phyloP scores from a whole-genome alignment of 139 green algal species.

The Desmodesmus armatus region DNA sequence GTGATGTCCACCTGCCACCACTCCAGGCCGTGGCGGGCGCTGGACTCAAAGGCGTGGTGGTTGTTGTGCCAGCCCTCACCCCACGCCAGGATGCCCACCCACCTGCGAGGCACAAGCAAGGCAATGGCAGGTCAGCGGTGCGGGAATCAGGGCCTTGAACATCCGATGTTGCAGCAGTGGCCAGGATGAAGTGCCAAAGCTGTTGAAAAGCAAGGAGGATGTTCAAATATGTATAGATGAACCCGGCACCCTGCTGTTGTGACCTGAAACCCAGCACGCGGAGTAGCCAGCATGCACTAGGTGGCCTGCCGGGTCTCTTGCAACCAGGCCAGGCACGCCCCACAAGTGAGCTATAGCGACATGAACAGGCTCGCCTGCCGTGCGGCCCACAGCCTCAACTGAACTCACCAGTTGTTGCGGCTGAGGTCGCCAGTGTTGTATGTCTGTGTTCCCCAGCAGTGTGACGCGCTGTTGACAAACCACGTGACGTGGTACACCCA shows the following conservation, averaged over 20 bases:
- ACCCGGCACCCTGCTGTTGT: background rate
- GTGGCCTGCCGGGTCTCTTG: too few species aligned
- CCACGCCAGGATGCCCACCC: slow-evolving; percentile 81
- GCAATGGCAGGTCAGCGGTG: too few species aligned
- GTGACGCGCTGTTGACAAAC: slow-evolving; percentile 97
- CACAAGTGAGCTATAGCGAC: background rate
- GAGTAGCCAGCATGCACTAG: background rate
- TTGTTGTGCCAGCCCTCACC: slow-evolving; percentile 97
- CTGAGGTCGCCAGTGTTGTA: slow-evolving; percentile 91
- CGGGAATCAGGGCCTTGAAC: too few species aligned
- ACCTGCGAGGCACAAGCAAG: too few species aligned
- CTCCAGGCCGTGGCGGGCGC: slow-evolving; percentile 88
- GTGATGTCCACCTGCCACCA: slow-evolving; percentile 88
- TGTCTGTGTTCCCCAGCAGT: slow-evolving; percentile 95
- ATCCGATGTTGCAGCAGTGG: too few species aligned
- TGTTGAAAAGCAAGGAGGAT: background rate
- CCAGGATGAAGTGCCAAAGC: too few species aligned
- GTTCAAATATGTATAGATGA: background rate
- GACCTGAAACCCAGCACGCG: background rate
- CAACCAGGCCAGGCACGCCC: background rate
- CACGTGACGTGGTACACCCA: slow-evolving; percentile 99
- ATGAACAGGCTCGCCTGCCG: background rate
- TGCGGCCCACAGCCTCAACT: background rate
- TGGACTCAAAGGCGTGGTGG: slow-evolving; percentile 95
- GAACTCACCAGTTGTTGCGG: slow-evolving; percentile 87